Base-by-base conservation (phyloP, 768 basidiomycete genomes). In the Suillus weaverae region DNA sequence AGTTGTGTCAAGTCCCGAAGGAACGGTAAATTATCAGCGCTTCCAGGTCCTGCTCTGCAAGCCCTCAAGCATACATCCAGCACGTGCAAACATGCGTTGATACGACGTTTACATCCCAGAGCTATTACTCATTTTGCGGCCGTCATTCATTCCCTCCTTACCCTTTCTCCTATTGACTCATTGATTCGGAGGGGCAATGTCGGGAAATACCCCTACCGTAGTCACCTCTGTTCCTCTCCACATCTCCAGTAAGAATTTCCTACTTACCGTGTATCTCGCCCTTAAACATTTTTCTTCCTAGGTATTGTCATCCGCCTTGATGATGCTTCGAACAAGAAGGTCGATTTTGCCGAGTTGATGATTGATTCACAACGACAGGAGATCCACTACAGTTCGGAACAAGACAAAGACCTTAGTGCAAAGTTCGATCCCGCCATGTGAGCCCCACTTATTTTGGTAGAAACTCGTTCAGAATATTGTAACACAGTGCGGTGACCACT, bases 281-380 rank as follows among this genome's bases (percentile, higher is more conserved):
- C 41, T 7, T 38, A 3, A 18, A n/a, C 39, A n/a, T 35, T 1
- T 35, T 11, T n/a, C 39, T 18, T 53, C 54, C 7, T 9, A 64
- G 50, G 60, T 26, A 54, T 62, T 43, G 54, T 30, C 35, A 61
- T 64, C 26, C 5, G 20, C 20, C 6, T 62, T 30, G 50, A 26
- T 32, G 64, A 53, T 32, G n/a, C 32, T 39, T 64, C 63, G 5
- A 64, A 50, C 16, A 48, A 36, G 26, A 59, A 61, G 3, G 30
- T 64, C 18, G 38, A 64, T 43, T 64, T 60, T 14, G 56, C 53
- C 5, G 60, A 64, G 38, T 60, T 64, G 14, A 39, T 53, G 36
- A 4, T 61, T 10, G 50, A 36, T 18, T 53, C 30, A 50, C 60
- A 53, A 14, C 33, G 50, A 16, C 32, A 53, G 32, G 39, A 50